Evolutionary conservation across 179 eudicot genomes (phyloP).

Genomic region (Actinidia chinensis): DNA sequence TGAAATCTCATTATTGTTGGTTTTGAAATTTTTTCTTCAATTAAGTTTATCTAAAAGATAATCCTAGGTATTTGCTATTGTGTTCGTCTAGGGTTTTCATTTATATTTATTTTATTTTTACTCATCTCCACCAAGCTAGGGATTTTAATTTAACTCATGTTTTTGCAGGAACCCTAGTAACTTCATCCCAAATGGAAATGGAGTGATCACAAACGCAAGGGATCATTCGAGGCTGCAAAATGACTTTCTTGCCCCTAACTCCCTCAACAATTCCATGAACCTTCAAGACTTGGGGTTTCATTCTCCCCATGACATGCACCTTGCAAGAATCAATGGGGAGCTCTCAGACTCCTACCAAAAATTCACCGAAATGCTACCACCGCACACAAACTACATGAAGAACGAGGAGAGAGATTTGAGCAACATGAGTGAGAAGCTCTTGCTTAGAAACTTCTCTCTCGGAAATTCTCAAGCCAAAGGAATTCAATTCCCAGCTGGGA

Average conservation of each 20-base stretch:
- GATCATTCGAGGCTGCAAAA: constrained; percentile 17
- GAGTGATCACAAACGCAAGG: constrained; percentile 11
- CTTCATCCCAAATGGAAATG: constrained; percentile 20
- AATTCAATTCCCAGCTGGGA: constrained; percentile 23
- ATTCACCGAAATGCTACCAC: constrained; percentile 32
- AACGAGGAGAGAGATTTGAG: constrained; percentile 23
- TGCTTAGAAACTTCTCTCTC: constrained; percentile 44
- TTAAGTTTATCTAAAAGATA: no score
- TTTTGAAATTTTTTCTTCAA: neutral
- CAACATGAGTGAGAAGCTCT: constrained; percentile 37
- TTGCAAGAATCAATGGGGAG: constrained; percentile 34
- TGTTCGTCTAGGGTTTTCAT: constrained; percentile 9
- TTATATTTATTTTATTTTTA: neutral
- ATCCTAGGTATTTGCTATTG: neutral
- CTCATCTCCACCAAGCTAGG: neutral
- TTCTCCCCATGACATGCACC: constrained; percentile 25
- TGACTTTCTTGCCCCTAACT: constrained; percentile 19
- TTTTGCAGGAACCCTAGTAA: constrained; percentile 24
- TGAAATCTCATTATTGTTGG: neutral
- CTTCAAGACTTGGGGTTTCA: constrained; percentile 18
- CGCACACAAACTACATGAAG: constrained; percentile 21
- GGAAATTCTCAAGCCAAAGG: constrained; percentile 17
- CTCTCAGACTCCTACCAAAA: constrained; percentile 34
- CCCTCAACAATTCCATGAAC: constrained; percentile 8
- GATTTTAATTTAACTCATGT: neutral